Percentiles rank a stretch among this genome's conserved stretches.
Conservation (phyloP, 306 rosid genomes). For the Parietaria judaica region DNA sequence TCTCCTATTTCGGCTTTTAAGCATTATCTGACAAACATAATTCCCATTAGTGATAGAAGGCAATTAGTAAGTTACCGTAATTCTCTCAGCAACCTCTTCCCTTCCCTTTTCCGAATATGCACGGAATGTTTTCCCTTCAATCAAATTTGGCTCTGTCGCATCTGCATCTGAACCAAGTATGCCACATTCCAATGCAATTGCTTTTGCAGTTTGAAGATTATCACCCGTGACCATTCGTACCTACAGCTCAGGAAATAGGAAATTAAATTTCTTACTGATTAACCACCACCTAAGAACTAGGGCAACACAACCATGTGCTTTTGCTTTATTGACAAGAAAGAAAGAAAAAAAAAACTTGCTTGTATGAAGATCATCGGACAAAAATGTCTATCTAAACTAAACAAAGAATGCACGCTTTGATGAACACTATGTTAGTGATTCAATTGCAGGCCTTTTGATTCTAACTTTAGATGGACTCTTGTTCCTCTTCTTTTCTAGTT, state of each 20-base stretch:
- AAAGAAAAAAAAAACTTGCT: too few species aligned
- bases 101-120: constrained; percentile 39
- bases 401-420: too few species aligned
- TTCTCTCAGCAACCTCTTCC: constrained; percentile 50
- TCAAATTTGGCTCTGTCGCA: constrained; percentile 50
- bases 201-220: constrained; percentile 83
- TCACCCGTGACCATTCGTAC: constrained; percentile 96
- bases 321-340: too few species aligned
- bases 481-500: too few species aligned
- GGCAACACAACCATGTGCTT: too few species aligned
- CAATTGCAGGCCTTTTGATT: too few species aligned
- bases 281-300: not conserved
- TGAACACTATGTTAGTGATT: too few species aligned
- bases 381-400: too few species aligned
- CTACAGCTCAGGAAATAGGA: constrained; percentile 24
- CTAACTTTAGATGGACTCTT: too few species aligned
- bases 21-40: constrained; percentile 1
- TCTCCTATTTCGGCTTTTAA: too few species aligned
- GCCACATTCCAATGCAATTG: constrained; percentile 90
- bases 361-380: too few species aligned
- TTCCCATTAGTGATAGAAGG: constrained; percentile 1
- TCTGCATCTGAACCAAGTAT: constrained; percentile 51
- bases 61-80: constrained; percentile 39
- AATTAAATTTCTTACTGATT: not conserved
- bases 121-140: constrained; percentile 81